phyloP scores from a whole-genome alignment of 1,139 yeast genomes.

The Hanseniaspora sp. region DNA sequence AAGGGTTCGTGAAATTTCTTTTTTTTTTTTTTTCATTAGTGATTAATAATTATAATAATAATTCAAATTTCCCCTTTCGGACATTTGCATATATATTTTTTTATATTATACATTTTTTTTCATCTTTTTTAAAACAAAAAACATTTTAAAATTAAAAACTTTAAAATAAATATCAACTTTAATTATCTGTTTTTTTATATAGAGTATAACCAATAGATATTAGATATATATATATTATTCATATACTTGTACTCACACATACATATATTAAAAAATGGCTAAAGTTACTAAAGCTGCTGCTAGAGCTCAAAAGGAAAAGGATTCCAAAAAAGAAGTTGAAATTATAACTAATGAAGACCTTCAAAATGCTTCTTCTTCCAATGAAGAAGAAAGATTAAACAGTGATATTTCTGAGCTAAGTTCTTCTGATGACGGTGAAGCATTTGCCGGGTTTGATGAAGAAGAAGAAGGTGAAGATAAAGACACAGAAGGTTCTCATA shows the following conservation, averaged over 20 bases:
- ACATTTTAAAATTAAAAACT: neutral
- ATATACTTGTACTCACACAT: too few relatives aligned
- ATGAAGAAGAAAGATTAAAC: neutral
- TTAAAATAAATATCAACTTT: neutral
- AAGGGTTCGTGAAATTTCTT: neutral
- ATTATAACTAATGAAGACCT: slow-evolving; percentile 9
- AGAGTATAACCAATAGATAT: neutral
- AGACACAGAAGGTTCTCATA: slow-evolving; percentile 23
- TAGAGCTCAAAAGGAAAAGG: slow-evolving; percentile 11
- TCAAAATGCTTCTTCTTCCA: slow-evolving; percentile 1
- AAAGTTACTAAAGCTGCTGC: slow-evolving; percentile 12
- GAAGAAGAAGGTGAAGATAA: slow-evolving; percentile 16
- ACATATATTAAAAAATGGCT: neutral
- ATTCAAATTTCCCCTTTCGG: neutral
- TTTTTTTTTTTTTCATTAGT: neutral
- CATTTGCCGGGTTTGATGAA: slow-evolving; percentile 15
- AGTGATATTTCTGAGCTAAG: slow-evolving; percentile 9
- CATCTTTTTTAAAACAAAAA: neutral
- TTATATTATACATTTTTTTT: neutral
- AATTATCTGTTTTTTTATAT: too few relatives aligned
- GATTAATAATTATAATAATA: neutral
- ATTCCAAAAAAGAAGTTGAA: slow-evolving; percentile 4
- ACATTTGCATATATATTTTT: neutral
- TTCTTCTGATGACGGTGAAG: slow-evolving; percentile 15
- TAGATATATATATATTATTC: too few relatives aligned